phyloP scores from a whole-genome alignment of 129 eudicot genomes.

The Arctium lappa region DNA sequence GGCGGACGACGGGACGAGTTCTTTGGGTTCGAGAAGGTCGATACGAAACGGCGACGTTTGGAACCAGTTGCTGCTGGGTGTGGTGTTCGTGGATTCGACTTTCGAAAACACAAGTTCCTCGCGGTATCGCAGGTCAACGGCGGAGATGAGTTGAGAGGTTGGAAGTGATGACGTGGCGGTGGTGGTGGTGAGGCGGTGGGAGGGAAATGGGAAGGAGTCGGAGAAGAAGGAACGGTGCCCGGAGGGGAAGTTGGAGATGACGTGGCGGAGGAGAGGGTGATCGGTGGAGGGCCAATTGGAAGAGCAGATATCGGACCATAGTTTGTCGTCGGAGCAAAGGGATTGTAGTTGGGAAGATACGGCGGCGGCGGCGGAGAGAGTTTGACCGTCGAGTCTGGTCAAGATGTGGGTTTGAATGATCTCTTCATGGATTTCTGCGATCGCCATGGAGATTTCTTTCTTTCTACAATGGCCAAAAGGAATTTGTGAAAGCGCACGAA shows the following conservation, averaged over 20 bases:
- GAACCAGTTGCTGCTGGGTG: constrained; percentile 23
- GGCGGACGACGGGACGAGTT: constrained; percentile 11
- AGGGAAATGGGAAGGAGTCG: constrained; percentile 31
- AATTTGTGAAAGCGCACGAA: not conserved
- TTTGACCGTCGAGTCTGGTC: constrained; percentile 41
- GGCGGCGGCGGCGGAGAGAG: constrained; percentile 48
- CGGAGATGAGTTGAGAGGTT: constrained; percentile 21
- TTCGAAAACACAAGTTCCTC: constrained; percentile 19
- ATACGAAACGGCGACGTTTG: constrained; percentile 24
- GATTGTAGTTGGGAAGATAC: constrained; percentile 27
- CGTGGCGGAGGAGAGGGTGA: not conserved
- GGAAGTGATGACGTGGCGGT: not conserved
- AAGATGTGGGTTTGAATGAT: constrained; percentile 35
- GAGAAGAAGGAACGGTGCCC: constrained; percentile 43
- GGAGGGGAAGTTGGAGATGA: constrained; percentile 30
- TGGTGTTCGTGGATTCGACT: constrained; percentile 14
- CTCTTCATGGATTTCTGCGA: constrained; percentile 27
- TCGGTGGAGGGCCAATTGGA: constrained; percentile 44
- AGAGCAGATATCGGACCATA: constrained; percentile 51
- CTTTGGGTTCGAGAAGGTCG: constrained; percentile 36
- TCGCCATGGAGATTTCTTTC: constrained; percentile 5
- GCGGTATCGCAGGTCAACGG: constrained; percentile 24
- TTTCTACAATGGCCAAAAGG: not conserved
- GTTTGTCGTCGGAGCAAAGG: constrained; percentile 38
- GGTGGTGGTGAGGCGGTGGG: constrained; percentile 4